phyloP scores from a whole-genome alignment of 768 basidiomycete genomes.

The Fistulinella prunicolor region DNA sequence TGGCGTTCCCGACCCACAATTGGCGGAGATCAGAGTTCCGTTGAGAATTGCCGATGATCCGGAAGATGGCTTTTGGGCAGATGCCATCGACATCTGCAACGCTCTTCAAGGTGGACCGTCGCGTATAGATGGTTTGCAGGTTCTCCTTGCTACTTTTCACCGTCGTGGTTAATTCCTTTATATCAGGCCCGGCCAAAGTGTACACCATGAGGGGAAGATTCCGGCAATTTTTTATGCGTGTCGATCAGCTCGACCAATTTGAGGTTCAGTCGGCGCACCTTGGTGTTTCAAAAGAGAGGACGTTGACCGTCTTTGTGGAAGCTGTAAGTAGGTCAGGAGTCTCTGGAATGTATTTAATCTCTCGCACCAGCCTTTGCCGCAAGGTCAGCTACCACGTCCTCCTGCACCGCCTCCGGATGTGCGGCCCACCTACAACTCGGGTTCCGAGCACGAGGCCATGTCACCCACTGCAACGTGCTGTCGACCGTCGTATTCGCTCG shows the following conservation, averaged over 20 bases:
- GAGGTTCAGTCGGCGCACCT: conserved; percentile 57
- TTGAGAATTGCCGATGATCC: conserved; percentile 46
- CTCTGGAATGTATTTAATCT: conserved; percentile 8
- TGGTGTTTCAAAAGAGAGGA: conserved; percentile 49
- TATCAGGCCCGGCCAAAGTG: conserved; percentile 62
- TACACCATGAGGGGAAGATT: conserved; percentile 67
- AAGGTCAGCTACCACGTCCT: conserved; percentile 28
- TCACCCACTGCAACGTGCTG: neutral
- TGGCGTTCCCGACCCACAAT: conserved; percentile 50
- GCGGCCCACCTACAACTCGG: conserved; percentile 11
- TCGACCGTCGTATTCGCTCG: conserved; percentile 8
- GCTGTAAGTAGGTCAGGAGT: conserved; percentile 37
- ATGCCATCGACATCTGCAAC: conserved; percentile 58
- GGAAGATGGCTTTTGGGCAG: conserved; percentile 66
- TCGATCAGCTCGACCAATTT: conserved; percentile 48
- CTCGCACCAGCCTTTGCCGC: conserved; percentile 20
- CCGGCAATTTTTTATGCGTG: conserved; percentile 64
- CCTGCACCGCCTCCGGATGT: conserved; percentile 7
- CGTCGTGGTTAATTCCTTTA: conserved; percentile 1
- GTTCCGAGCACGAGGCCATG: conserved; percentile 19
- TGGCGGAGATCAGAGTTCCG: conserved; percentile 66
- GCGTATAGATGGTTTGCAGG: conserved; percentile 61
- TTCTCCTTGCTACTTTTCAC: neutral
- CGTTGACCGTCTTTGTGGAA: conserved; percentile 59
- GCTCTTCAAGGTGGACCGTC: conserved; percentile 60